Evolutionary conservation across 1,284 basidiomycete genomes (phyloP).

Genomic region (Apiotrichum mycotoxinovorans): DNA sequence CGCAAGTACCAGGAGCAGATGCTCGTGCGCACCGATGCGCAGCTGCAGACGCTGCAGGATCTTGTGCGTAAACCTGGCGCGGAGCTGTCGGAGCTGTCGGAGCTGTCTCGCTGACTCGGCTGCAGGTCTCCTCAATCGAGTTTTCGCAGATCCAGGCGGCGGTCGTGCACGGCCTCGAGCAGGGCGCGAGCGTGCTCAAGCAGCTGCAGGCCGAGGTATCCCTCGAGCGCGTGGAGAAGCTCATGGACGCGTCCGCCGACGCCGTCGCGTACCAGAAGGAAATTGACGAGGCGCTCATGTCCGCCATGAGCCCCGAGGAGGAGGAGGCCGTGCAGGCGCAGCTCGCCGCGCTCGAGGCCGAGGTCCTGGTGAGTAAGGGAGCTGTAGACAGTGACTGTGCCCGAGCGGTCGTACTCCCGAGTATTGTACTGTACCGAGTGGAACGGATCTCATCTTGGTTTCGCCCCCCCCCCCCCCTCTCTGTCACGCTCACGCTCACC

Average conservation of each 20-base stretch:
- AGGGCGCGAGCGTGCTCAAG: conserved; percentile 88
- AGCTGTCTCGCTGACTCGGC: background rate
- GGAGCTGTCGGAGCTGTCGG: background rate
- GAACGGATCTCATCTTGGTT: background rate
- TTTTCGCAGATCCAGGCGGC: conserved; percentile 92
- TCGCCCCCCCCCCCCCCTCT: background rate
- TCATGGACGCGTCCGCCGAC: conserved; percentile 88
- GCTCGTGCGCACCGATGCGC: conserved; percentile 80
- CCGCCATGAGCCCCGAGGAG: conserved; percentile 78
- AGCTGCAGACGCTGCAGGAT: conserved; percentile 84
- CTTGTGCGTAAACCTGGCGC: conserved; percentile 59
- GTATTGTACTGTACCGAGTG: no score
- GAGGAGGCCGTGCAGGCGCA: conserved; percentile 90
- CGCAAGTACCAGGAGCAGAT: conserved; percentile 91
- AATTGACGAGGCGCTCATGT: conserved; percentile 81
- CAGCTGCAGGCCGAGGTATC: conserved; percentile 93
- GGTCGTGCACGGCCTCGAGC: conserved; percentile 84
- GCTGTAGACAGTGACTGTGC: background rate
- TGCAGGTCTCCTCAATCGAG: conserved; percentile 88
- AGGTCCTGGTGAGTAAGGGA: conserved; percentile 49
- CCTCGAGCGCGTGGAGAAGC: conserved; percentile 83
- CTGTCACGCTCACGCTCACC: background rate
- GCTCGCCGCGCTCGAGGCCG: conserved; percentile 63
- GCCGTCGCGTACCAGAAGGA: conserved; percentile 92
- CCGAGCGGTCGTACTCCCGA: background rate